These are phyloP conservation scores for Barnettozyma populi DNA, from an alignment of 805 yeast genomes.

Conservation along the genomic window DNA sequence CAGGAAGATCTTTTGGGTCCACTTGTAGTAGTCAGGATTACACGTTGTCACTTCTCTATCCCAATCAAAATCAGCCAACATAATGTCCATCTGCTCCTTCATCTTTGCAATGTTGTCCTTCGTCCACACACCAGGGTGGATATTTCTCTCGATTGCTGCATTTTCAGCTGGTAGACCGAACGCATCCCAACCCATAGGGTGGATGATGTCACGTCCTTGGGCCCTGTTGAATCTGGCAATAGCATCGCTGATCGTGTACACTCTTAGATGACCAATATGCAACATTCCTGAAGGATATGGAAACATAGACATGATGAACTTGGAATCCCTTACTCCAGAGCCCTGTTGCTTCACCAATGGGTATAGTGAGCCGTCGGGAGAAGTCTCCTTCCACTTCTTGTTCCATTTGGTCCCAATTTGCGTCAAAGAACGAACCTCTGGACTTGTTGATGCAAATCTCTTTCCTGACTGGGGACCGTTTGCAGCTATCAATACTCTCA, in stretches of 20 bases:
- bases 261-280: conserved; percentile 93
- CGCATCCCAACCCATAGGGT: conserved; percentile 99
- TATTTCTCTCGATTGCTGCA: conserved; percentile 85
- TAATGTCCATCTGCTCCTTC: conserved; percentile 73
- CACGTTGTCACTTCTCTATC: conserved; percentile 85
- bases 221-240: conserved; percentile 72
- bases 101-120: conserved; percentile 69
- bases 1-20: conserved; percentile 86
- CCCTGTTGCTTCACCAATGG: conserved; percentile 26
- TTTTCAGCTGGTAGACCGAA: conserved; percentile 98
- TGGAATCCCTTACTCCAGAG: conserved; percentile 26
- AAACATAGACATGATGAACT: conserved; percentile 79
- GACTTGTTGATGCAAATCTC: neutral
- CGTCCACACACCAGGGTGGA: conserved; percentile 85
- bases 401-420: conserved; percentile 49
- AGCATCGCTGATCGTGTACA: conserved; percentile 85
- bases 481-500: neutral
- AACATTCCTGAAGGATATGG: conserved; percentile 94
- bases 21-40: conserved; percentile 79
- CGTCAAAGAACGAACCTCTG: neutral
- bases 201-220: conserved; percentile 73
- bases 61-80: conserved; percentile 93
- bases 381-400: conserved; percentile 37
- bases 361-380: conserved; percentile 32
- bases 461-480: neutral